phyloP scores from a whole-genome alignment of 1,284 basidiomycete species.

The Coniferiporia weirii region DNA sequence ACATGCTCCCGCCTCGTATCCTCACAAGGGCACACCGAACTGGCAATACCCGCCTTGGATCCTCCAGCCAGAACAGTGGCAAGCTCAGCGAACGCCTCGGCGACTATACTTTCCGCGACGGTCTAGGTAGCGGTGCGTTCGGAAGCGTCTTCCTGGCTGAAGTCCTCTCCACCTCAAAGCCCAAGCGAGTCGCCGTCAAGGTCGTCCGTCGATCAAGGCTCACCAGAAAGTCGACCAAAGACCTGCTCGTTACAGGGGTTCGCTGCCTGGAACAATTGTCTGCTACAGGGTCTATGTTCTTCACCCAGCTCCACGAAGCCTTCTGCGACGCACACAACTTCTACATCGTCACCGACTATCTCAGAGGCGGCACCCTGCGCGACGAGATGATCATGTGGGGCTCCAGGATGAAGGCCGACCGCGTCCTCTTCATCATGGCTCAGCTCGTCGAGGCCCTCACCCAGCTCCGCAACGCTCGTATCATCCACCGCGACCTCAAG shows the following conservation, averaged over 20 bases:
- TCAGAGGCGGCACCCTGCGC: no score
- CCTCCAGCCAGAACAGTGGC: no score
- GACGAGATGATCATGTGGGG: no score
- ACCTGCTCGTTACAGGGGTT: slow-evolving; percentile 3
- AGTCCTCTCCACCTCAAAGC: background rate
- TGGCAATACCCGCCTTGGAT: no score
- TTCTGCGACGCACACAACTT: slow-evolving; percentile 15
- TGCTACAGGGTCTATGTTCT: slow-evolving; percentile 1
- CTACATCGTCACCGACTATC: slow-evolving; percentile 13
- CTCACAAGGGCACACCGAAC: no score
- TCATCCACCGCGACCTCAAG: no score
- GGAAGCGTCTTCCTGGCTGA: slow-evolving; percentile 8
- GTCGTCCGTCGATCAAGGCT: slow-evolving; percentile 9
- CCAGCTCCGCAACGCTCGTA: no score
- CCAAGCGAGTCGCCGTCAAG: slow-evolving; percentile 2
- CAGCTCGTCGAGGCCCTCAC: no score
- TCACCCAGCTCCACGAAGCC: slow-evolving; percentile 8
- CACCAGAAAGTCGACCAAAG: slow-evolving; percentile 2
- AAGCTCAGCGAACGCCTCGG: slow-evolving; percentile 7
- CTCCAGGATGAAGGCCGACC: no score
- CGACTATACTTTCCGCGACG: background rate
- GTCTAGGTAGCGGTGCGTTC: slow-evolving; percentile 7
- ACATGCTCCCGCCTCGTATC: no score
- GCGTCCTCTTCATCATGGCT: no score
- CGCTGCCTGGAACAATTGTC: slow-evolving; percentile 4